Conservation (phyloP, 1,284 basidiomycete species). For the Puccinia triticina region DNA sequence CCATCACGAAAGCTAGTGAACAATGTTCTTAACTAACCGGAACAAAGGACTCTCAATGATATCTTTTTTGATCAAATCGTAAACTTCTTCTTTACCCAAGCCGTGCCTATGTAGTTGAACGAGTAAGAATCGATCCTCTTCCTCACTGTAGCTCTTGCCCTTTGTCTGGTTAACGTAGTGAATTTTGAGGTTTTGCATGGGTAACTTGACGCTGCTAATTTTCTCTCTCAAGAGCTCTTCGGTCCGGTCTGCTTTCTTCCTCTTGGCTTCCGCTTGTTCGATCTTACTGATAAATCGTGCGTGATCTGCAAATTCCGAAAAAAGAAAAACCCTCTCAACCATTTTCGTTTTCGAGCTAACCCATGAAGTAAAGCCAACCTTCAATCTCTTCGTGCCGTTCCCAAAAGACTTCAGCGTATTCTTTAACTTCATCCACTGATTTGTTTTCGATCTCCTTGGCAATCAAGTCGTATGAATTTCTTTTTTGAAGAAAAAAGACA, state of each 20-base stretch:
- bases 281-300: conserved; percentile 69
- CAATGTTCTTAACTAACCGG: conserved; percentile 61
- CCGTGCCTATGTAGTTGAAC: conserved; percentile 90
- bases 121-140: conserved; percentile 93
- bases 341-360: not conserved
- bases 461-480: conserved; percentile 74
- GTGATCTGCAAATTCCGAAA: conserved; percentile 32
- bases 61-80: conserved; percentile 93
- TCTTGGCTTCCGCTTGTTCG: conserved; percentile 72
- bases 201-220: conserved; percentile 77
- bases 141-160: conserved; percentile 92
- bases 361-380: conserved; percentile 63
- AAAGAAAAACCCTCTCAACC: not conserved
- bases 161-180: conserved; percentile 87
- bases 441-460: conserved; percentile 86
- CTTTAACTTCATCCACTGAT: conserved; percentile 75
- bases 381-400: conserved; percentile 84
- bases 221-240: conserved; percentile 70
- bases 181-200: conserved; percentile 92
- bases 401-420: conserved; percentile 84
- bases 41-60: conserved; percentile 96
- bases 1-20: not conserved
- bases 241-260: conserved; percentile 55
- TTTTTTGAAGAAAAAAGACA: conserved; percentile 58
- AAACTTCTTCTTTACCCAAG: conserved; percentile 86